A percentile compares a stretch with the other conserved stretches of the same genome.
Conservation (phyloP, 2,329 filamentous ascomycete genomes). For the Cordyceps militaris region DNA sequence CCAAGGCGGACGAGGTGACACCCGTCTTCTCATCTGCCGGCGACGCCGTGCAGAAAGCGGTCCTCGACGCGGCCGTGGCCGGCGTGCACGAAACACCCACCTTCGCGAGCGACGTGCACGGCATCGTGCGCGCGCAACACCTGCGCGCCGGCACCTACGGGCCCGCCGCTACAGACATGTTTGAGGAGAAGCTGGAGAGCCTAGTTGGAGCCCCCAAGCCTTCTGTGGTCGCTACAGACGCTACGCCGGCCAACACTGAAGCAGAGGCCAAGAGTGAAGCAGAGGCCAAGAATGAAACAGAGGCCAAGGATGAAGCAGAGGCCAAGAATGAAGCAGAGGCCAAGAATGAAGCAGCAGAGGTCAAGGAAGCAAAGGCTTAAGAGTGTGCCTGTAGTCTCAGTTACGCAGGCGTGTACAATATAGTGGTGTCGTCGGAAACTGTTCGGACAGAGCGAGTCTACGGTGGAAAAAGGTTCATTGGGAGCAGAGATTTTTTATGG, state of each 20-base stretch:
- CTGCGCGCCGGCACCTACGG: conserved; percentile 32
- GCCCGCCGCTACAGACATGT: conserved; percentile 26
- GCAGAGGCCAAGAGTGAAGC: neutral
- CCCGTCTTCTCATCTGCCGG: conserved; percentile 27
- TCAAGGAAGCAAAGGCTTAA: conserved; percentile 7
- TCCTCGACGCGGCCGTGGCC: conserved; percentile 27
- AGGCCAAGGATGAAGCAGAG: neutral
- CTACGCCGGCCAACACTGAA: neutral
- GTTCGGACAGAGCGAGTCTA: neutral
- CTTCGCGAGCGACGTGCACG: conserved; percentile 27
- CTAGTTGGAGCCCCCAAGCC: conserved; percentile 16
- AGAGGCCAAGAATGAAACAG: neutral
- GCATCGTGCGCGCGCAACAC: conserved; percentile 30
- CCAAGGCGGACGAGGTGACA: conserved; percentile 15
- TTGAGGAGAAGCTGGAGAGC: conserved; percentile 33
- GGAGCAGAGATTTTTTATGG: neutral
- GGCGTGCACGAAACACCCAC: conserved; percentile 31
- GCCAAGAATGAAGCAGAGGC: neutral
- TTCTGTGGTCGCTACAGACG: conserved; percentile 2
- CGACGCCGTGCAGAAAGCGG: conserved; percentile 26
- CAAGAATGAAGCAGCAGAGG: neutral
- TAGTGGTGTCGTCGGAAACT: neutral
- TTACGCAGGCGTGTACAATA: neutral
- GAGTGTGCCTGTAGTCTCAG: neutral
- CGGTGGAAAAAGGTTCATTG: neutral